These are phyloP conservation scores for Agarophyton chilense DNA, from an alignment of 23 red algal genomes.

Conservation along the genomic window DNA sequence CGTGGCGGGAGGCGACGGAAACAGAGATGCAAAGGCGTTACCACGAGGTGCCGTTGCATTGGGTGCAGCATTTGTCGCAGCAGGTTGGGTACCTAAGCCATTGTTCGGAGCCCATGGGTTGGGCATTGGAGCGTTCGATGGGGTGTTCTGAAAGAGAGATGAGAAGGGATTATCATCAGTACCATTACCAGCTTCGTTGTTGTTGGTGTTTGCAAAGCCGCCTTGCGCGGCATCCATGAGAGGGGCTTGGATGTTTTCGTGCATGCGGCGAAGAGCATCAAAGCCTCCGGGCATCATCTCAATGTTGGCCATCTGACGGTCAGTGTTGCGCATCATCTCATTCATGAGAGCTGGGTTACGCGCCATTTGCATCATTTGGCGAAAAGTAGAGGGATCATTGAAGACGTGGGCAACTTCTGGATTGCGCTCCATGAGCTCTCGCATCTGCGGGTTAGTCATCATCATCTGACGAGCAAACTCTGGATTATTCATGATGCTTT, in stretches of 20 bases:
- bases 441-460: conserved; percentile 96
- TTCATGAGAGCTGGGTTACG: conserved; percentile 92
- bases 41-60: not conserved
- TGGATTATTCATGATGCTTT: conserved; percentile 95
- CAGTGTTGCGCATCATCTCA: conserved; percentile 97
- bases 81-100: not conserved
- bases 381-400: conserved; percentile 90
- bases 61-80: not conserved
- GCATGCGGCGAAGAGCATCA: conserved; percentile 94
- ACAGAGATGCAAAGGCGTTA: conserved; percentile 3
- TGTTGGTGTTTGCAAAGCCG: conserved; percentile 11
- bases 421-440: conserved; percentile 93
- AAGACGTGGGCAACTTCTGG: conserved; percentile 93
- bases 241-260: conserved; percentile 90
- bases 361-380: conserved; percentile 96
- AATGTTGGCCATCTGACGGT: conserved; percentile 98
- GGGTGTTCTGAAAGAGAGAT: conserved; percentile 75
- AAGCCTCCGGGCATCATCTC: conserved; percentile 99
- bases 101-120: conserved; percentile 76
- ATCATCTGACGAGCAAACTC: conserved; percentile 91
- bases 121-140: conserved; percentile 77
- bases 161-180: conserved; percentile 74
- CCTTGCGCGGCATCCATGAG: conserved; percentile 79
- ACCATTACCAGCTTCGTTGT: conserved; percentile 21
- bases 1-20: not conserved